A percentile compares a stretch with the other conserved stretches of the same genome.
Evolutionary conservation across 1,139 yeast genomes (phyloP).

Genomic region (Diutina pseudorugosa): DNA sequence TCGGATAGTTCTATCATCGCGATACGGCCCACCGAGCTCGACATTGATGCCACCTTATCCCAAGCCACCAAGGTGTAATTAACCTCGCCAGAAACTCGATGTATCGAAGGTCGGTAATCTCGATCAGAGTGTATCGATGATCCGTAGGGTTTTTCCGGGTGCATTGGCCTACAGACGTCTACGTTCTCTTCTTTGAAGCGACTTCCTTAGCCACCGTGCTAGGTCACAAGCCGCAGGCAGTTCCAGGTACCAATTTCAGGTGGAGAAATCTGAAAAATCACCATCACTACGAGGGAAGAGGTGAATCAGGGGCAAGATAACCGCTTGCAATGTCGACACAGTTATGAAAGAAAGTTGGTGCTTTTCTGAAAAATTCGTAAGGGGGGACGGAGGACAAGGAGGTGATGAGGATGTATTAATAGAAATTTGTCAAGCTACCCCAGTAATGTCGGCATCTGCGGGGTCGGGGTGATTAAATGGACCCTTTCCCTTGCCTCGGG

Average conservation of each 20-base stretch:
- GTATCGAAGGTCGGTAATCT: no score
- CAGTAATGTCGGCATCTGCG: background rate
- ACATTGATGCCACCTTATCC: no score
- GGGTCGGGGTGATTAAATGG: no score
- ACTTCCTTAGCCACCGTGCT: background rate
- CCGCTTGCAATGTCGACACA: background rate
- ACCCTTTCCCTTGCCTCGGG: no score
- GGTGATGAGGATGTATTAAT: background rate
- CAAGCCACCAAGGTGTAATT: no score
- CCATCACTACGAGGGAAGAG: background rate
- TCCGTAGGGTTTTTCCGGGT: background rate
- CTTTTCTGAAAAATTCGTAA: no score
- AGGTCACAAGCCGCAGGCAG: background rate
- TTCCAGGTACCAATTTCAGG: background rate
- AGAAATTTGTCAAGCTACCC: background rate
- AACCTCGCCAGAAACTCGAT: background rate
- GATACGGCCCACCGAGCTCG: no score
- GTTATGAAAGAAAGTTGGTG: no score
- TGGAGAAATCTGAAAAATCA: background rate
- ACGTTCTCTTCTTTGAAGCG: background rate
- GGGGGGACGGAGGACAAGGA: background rate
- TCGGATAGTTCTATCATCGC: no score
- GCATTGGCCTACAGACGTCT: background rate
- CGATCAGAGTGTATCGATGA: no score
- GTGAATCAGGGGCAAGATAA: background rate